Percentiles rank a stretch among this genome's conserved stretches.
phyloP scores from a whole-genome alignment of 352 stramenopile species.

The Pythium brachiatum region DNA sequence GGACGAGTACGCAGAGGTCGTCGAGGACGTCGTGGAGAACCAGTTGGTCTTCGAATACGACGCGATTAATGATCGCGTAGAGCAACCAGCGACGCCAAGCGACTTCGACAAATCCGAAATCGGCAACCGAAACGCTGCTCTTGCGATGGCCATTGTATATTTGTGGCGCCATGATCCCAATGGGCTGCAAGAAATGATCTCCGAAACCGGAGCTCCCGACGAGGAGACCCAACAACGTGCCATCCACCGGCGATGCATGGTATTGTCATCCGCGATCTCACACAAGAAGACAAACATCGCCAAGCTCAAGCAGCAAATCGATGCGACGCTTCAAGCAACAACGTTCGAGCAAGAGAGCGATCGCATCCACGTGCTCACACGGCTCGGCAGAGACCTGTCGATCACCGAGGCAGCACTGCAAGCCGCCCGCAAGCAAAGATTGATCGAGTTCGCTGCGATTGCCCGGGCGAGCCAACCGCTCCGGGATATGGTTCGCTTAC shows the following conservation, averaged over 20 bases:
- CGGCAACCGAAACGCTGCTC: conserved; percentile 32
- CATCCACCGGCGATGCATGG: background rate
- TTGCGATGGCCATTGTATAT: conserved; percentile 42
- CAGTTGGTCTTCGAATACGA: conserved; percentile 8
- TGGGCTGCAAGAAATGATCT: background rate
- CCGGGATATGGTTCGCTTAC: background rate
- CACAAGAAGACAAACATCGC: background rate
- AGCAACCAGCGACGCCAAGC: conserved; percentile 40
- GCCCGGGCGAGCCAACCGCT: background rate
- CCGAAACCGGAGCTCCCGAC: background rate
- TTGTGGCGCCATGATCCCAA: conserved; percentile 17
- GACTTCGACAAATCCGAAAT: conserved; percentile 26
- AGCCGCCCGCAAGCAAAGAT: background rate
- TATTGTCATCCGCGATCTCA: background rate
- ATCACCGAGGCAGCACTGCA: background rate
- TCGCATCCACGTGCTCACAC: background rate
- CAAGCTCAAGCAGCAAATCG: background rate
- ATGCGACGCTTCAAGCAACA: background rate
- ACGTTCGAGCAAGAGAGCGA: background rate
- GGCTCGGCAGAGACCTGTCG: background rate
- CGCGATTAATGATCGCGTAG: conserved; percentile 8
- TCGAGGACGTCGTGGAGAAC: conserved; percentile 4
- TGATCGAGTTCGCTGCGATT: background rate
- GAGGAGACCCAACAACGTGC: background rate
- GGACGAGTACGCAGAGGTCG: background rate